Evolutionary conservation across 495 filamentous ascomycete species (phyloP).

Genomic region (Hyphodiscus hymeniophilus): DNA sequence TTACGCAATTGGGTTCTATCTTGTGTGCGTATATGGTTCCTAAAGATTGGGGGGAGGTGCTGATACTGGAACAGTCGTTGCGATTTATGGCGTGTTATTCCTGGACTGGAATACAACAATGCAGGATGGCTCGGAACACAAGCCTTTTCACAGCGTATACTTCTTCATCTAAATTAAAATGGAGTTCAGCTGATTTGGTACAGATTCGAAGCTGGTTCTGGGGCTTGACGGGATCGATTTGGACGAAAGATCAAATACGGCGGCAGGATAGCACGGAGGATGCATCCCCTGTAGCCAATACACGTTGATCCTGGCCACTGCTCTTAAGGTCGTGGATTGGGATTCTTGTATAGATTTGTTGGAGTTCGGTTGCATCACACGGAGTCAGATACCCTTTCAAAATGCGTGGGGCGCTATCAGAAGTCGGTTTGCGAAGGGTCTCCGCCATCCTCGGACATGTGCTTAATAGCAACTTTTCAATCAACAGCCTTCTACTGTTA

Average conservation of each 20-base stretch:
- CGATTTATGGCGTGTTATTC: constrained; percentile 67
- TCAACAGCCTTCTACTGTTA: not conserved
- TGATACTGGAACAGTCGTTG: constrained; percentile 42
- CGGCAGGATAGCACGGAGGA: constrained; percentile 18
- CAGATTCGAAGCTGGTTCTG: constrained; percentile 31
- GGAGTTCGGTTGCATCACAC: not conserved
- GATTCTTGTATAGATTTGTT: not conserved
- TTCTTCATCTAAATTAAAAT: not conserved
- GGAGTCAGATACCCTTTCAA: not conserved
- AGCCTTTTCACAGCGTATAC: constrained; percentile 52
- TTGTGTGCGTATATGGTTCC: constrained; percentile 41
- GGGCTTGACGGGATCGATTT: constrained; percentile 22
- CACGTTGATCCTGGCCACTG: not conserved
- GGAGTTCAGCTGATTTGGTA: not conserved
- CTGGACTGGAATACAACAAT: constrained; percentile 55
- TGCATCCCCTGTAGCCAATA: constrained; percentile 15
- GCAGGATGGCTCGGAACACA: constrained; percentile 31
- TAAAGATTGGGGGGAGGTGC: constrained; percentile 4
- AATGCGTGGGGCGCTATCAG: not conserved
- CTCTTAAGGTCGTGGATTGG: not conserved
- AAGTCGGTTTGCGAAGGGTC: not conserved
- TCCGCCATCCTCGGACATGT: not conserved
- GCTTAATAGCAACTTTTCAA: not conserved
- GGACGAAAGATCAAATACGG: constrained; percentile 19
- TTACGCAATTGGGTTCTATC: constrained; percentile 61